Evolutionary conservation across 139 green algal species (phyloP).

Genomic region (Coelastrella sp.): DNA sequence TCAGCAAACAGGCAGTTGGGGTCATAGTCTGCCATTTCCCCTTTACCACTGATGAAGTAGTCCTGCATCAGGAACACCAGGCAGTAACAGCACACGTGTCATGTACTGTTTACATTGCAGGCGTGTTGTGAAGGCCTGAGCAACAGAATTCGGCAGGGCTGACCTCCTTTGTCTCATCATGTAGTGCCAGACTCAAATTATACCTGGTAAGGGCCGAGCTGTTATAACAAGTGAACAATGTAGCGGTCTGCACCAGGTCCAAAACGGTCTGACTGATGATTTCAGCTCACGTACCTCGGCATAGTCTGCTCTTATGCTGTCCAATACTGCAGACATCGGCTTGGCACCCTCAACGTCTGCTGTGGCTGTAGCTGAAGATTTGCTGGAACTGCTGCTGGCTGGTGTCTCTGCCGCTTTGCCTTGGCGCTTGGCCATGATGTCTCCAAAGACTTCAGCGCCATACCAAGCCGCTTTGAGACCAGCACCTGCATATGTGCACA

Average conservation of each 20-base stretch:
- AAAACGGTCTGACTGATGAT: background rate
- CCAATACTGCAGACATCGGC: slow-evolving; percentile 55
- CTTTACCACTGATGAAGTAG: slow-evolving; percentile 80
- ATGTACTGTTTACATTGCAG: too few relatives aligned
- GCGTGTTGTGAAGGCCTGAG: too few relatives aligned
- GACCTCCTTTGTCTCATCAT: too few relatives aligned
- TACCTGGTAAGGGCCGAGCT: too few relatives aligned
- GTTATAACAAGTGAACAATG: too few relatives aligned
- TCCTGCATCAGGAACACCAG: slow-evolving; percentile 4
- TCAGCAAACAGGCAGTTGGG: slow-evolving; percentile 82
- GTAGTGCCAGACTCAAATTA: too few relatives aligned
- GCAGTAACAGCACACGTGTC: too few relatives aligned
- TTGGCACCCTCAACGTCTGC: background rate
- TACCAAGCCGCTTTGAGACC: slow-evolving; percentile 42
- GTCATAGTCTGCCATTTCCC: slow-evolving; percentile 59
- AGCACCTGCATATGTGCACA: background rate
- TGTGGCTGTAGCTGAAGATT: background rate
- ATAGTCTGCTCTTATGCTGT: slow-evolving; percentile 72
- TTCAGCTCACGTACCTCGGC: slow-evolving; percentile 9
- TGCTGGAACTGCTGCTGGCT: slow-evolving; percentile 15
- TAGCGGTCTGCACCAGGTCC: too few relatives aligned
- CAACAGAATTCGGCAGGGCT: too few relatives aligned
- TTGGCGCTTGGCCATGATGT: slow-evolving; percentile 17
- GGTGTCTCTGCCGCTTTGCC: background rate
- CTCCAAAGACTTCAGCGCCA: slow-evolving; percentile 39